These are phyloP conservation scores for Fusarium algeriense DNA, from an alignment of 2,329 filamentous ascomycete genomes.

Conservation along the genomic window DNA sequence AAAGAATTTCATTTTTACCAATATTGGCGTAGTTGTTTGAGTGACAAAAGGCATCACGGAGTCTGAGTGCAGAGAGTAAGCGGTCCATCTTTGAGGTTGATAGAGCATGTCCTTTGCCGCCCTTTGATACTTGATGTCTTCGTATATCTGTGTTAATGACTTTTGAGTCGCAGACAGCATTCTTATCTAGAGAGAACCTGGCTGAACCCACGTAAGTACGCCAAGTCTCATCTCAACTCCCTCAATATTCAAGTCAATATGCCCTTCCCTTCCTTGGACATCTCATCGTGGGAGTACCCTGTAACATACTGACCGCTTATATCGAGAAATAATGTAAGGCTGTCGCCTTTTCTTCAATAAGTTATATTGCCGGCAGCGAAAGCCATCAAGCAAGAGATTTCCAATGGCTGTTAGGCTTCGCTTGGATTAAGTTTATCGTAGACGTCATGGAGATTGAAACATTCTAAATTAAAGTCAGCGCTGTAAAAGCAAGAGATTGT, in stretches of 20 bases:
- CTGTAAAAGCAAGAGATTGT: background rate
- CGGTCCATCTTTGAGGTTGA: background rate
- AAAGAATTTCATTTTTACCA: conserved; percentile 25
- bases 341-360: background rate
- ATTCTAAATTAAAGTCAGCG: background rate
- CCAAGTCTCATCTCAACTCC: background rate
- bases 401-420: too few species aligned
- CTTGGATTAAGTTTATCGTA: too few species aligned
- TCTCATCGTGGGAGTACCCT: background rate
- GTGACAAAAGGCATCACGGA: background rate
- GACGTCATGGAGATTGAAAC: background rate
- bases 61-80: too few species aligned
- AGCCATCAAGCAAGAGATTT: too few species aligned
- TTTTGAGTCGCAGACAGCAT: background rate
- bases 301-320: too few species aligned
- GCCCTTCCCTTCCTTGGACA: background rate
- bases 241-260: background rate
- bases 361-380: background rate
- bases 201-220: background rate
- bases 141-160: background rate
- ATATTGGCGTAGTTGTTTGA: background rate
- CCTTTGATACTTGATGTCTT: background rate
- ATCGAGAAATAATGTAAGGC: background rate
- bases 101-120: background rate
- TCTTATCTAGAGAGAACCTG: background rate